A percentile compares a stretch with the other conserved stretches of the same genome.
These are phyloP conservation scores for Neopestalotiopsis clavispora DNA, from an alignment of 2,329 filamentous ascomycete species.

Conservation along the genomic window DNA sequence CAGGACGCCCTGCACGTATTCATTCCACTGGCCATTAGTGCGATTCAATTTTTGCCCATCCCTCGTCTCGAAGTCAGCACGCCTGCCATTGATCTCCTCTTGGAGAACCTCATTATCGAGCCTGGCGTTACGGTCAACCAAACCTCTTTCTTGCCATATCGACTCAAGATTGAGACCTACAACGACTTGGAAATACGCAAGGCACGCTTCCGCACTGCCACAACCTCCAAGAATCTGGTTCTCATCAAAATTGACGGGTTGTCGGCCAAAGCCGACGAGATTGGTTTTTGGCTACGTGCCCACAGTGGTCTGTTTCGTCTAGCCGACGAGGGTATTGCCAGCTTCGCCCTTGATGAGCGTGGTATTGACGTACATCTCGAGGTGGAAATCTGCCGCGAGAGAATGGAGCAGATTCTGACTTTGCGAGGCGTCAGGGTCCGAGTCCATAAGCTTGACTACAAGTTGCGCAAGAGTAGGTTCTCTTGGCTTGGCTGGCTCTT, in stretches of 20 bases:
- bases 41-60: slow-evolving; percentile 86
- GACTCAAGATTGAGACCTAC: slow-evolving; percentile 78
- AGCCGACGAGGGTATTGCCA: slow-evolving; percentile 82
- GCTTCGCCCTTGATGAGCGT: slow-evolving; percentile 82
- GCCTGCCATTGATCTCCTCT: slow-evolving; percentile 80
- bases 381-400: slow-evolving; percentile 79
- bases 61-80: slow-evolving; percentile 87
- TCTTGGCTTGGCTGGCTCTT: slow-evolving; percentile 80
- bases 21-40: slow-evolving; percentile 75
- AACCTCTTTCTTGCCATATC: slow-evolving; percentile 88
- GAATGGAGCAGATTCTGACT: slow-evolving; percentile 80
- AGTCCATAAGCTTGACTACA: slow-evolving; percentile 87
- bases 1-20: slow-evolving; percentile 81
- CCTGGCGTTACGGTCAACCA: slow-evolving; percentile 84
- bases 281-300: slow-evolving; percentile 87
- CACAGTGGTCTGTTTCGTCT: slow-evolving; percentile 78
- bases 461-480: slow-evolving; percentile 75
- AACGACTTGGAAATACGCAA: slow-evolving; percentile 89
- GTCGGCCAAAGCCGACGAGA: slow-evolving; percentile 81
- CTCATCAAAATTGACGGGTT: slow-evolving; percentile 82
- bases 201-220: slow-evolving; percentile 70
- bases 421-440: slow-evolving; percentile 77
- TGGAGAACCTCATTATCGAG: slow-evolving; percentile 91
- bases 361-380: slow-evolving; percentile 88
- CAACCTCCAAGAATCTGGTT: slow-evolving; percentile 70